Conservation (phyloP, 805 yeast species). For the Candida germanica region DNA sequence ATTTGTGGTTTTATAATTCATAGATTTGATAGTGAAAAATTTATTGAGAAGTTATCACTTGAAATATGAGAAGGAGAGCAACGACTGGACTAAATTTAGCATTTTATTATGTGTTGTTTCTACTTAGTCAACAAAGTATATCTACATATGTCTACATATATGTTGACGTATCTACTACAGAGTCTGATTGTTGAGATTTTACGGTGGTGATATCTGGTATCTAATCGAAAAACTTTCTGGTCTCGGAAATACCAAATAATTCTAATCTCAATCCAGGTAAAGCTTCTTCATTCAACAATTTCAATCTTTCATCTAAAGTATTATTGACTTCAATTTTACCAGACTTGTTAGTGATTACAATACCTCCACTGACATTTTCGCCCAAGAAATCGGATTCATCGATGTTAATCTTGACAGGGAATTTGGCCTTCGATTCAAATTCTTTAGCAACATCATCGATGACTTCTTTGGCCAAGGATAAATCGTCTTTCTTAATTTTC, state of each 20-base stretch:
- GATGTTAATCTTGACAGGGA: constrained; percentile 51
- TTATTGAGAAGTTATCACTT: too few species aligned
- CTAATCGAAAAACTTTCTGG: constrained; percentile 90
- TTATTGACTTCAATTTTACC: constrained; percentile 89
- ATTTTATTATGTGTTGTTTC: too few species aligned
- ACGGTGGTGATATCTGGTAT: too few species aligned
- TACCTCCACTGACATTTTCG: constrained; percentile 81
- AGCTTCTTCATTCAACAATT: constrained; percentile 75
- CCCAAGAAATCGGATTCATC: constrained; percentile 57
- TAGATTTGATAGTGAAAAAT: too few species aligned
- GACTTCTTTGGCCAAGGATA: constrained; percentile 58
- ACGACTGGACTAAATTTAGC: too few species aligned
- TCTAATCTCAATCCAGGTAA: constrained; percentile 91
- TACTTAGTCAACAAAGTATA: too few species aligned
- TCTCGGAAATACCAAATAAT: constrained; percentile 76
- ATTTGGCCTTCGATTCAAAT: constrained; percentile 62
- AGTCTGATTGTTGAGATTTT: too few species aligned
- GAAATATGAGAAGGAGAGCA: too few species aligned
- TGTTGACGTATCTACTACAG: too few species aligned
- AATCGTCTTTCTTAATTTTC: constrained; percentile 66
- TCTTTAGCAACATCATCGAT: constrained; percentile 57
- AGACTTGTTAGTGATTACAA: constrained; percentile 59
- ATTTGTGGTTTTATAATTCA: too few species aligned
- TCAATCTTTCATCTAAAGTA: constrained; percentile 91
- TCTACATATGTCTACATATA: too few species aligned